Base-by-base conservation (phyloP, 306 rosid species). In the Dryas octopetala region DNA sequence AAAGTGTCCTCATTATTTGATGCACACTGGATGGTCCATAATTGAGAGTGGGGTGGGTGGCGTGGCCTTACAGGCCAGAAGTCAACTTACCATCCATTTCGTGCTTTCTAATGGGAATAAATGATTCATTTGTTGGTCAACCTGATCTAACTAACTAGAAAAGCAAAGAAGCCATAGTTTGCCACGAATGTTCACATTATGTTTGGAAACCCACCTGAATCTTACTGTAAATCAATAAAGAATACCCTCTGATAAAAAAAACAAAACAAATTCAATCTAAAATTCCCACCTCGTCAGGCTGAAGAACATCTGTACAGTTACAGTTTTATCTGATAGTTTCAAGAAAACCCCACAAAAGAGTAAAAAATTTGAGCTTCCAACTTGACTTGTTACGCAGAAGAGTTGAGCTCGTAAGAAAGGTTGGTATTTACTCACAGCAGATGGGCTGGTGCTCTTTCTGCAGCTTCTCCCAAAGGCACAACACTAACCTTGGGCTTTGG, bases 401-500 rank as follows among this genome's bases (percentile, higher is more conserved):
- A 67, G 19, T 67, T 0, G 55, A 47, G 5, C 71, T 67, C 58
- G 12, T 1, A 1, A 12, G 38, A 7, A 49, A 7, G 60, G 62
- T 66, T 14, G 62, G 32, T 66, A 66, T 77, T 80, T 91, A 94
- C 78, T 91, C 98, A 58, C 97, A 91, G 82, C 98, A 93, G 49
- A 3, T 57, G 71, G 97, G 83, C 51, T 79, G 62, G 58, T 82
- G 83, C 68, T 87, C 88, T 78, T 81, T 89, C 80, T 82, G 97
- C 87, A 91, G 89, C 86, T 76, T 94, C 81, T 94, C 96, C 98
- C 97, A 94, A 50, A 91, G 97, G 85, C 98, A 94, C 51, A 94
- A 59, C 73, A 94, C 89, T 83, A 86, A 81, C 61, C 96, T 87
- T 26, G 97, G 96, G 73, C 75, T 88, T 81, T 94, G 97, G 84